A percentile compares a stretch with the other conserved stretches of the same genome.
These are phyloP conservation scores for Simplicillium sp. DNA, from an alignment of 2,329 filamentous ascomycete species.

Conservation along the genomic window DNA sequence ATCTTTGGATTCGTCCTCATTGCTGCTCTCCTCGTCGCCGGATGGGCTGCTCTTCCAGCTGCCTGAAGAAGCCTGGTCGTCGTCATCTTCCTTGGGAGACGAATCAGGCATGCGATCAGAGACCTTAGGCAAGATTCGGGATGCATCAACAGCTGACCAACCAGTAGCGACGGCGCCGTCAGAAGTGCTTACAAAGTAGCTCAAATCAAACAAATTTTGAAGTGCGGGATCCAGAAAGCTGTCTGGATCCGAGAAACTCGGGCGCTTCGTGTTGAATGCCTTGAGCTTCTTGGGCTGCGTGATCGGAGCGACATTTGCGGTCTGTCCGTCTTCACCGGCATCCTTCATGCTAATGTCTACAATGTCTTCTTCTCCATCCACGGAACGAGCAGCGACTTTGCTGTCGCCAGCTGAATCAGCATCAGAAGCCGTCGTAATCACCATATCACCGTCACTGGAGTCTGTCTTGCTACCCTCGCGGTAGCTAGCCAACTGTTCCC, in stretches of 20 bases:
- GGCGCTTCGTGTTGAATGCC: conserved; percentile 39
- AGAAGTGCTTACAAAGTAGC: conserved; percentile 46
- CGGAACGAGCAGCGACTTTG: conserved; percentile 66
- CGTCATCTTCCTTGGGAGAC: conserved; percentile 32
- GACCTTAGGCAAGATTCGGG: conserved; percentile 45
- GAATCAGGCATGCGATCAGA: conserved; percentile 34
- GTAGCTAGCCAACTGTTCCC: conserved; percentile 48
- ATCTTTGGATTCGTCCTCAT: conserved; percentile 33
- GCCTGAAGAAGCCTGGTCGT: conserved; percentile 35
- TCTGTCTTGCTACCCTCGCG: conserved; percentile 37
- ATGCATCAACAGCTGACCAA: conserved; percentile 53
- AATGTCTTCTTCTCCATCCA: conserved; percentile 82
- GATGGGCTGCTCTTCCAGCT: conserved; percentile 37
- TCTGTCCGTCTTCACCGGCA: conserved; percentile 23
- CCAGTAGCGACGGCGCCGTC: conserved; percentile 59
- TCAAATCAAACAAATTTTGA: conserved; percentile 69
- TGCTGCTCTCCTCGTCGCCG: conserved; percentile 40
- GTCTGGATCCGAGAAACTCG: conserved; percentile 41
- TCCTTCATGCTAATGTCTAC: conserved; percentile 85
- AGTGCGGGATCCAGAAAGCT: conserved; percentile 52
- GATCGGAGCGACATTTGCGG: conserved; percentile 6
- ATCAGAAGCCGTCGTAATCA: conserved; percentile 54
- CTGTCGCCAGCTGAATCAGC: conserved; percentile 59
- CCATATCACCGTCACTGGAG: conserved; percentile 56
- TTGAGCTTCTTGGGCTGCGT: conserved; percentile 24